Evolutionary conservation across 2,329 filamentous ascomycete genomes (phyloP).

Genomic region (Thielaviopsis populi): DNA sequence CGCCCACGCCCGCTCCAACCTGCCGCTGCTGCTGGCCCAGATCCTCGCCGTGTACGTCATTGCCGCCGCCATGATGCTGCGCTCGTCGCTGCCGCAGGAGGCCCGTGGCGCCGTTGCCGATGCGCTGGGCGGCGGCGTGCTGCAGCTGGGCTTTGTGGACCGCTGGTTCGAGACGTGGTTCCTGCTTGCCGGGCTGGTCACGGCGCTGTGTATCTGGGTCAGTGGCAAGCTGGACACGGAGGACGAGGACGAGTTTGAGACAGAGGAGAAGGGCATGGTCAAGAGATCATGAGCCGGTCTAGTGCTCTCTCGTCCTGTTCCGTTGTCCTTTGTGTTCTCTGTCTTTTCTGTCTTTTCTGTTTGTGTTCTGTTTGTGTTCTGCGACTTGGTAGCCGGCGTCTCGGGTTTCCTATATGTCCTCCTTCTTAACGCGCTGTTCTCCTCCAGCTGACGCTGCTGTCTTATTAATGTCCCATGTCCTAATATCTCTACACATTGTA

Average conservation of each 20-base stretch:
- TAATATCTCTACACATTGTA: constrained; percentile 2
- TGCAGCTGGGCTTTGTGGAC: constrained; percentile 44
- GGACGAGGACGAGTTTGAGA: constrained; percentile 45
- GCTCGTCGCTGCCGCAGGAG: constrained; percentile 49
- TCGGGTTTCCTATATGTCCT: neutral
- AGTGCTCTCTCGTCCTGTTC: neutral
- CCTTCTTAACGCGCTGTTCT: neutral
- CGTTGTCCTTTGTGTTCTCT: constrained; percentile 8
- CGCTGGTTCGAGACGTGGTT: constrained; percentile 86
- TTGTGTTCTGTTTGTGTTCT: neutral
- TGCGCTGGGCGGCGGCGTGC: constrained; percentile 55
- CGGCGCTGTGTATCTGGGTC: constrained; percentile 57
- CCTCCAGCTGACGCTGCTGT: neutral
- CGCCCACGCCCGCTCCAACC: constrained; percentile 58
- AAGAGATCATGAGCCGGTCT: constrained; percentile 43
- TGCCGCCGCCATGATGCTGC: constrained; percentile 57
- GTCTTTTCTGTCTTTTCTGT: constrained; percentile 17
- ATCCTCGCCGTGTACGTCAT: constrained; percentile 77
- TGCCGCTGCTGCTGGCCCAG: constrained; percentile 65
- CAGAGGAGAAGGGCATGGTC: constrained; percentile 53
- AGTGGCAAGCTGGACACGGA: constrained; percentile 31
- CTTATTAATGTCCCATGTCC: neutral
- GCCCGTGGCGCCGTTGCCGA: constrained; percentile 65
- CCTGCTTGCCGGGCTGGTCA: constrained; percentile 49
- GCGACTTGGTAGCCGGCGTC: neutral